Evolutionary conservation across 2,329 filamentous ascomycete species (phyloP), one percentile per base, ranked within the genome.

Genomic region (Madurella fahalii): DNA sequence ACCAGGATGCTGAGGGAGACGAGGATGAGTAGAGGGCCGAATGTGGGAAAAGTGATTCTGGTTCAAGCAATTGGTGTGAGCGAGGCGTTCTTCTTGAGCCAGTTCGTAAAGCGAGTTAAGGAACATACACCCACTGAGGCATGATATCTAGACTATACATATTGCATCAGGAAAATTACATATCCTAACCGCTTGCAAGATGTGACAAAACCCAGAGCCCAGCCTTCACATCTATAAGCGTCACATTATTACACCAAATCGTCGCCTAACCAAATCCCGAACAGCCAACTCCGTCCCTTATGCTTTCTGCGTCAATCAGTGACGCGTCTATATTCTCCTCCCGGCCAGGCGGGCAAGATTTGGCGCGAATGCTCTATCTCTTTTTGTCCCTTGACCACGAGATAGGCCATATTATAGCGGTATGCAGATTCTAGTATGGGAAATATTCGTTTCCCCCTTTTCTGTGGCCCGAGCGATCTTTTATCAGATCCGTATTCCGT

Each of bases 1-100:
- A 72, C 61, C 63, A 65, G 39, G 74, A 78, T 50, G 75, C 70
- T 4, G 77, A 79, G 47, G 77, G 72, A 2, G 77, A 79, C 16
- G 77, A 76, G 32, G 75, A 78, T 41, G 51, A 57, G 37, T 48
- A 51, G 37, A 11, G 45, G 44, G 12, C 2, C 3, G 67, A 71
- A 9, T 63, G 60, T 65, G 40, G 30, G 44, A 25, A 30, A 9
- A 9, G 4, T 31, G 2, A 8, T 31, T 40, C 25, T n/a, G 5
- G 37, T 11, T 41, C 15, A 40, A 47, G 34, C 39, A 37, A 37
- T 17, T 17, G 17, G n/a, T 20, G 46, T 20, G 46, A 56, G 53
- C 50, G 53, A 34, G 43, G 50, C 47, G 47, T 52, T 58, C 11
- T 11, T 37, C 11, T 11, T 37, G 34, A 11, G 34, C 2, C 34